Evolutionary conservation across 768 basidiomycete genomes (phyloP).

Genomic region (Solioccasus polychromus): DNA sequence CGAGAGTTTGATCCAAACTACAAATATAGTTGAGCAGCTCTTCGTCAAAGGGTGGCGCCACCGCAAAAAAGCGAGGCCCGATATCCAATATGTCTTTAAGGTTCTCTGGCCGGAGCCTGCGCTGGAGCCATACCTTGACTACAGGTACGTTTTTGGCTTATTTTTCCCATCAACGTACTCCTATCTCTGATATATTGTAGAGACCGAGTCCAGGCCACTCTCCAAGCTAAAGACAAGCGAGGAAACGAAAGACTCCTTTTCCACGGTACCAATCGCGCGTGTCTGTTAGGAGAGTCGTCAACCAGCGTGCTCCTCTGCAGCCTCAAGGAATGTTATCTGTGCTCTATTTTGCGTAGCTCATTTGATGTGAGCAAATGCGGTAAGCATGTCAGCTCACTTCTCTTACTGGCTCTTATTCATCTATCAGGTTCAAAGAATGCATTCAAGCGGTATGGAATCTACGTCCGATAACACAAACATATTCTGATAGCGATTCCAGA

Average conservation of each 20-base stretch:
- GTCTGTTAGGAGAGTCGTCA: constrained; percentile 53
- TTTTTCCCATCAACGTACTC: constrained; percentile 15
- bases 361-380: constrained; percentile 62
- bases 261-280: constrained; percentile 64
- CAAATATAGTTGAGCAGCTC: constrained; percentile 42
- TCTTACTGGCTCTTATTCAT: constrained; percentile 8
- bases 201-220: constrained; percentile 23
- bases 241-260: constrained; percentile 61
- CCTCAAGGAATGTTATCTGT: constrained; percentile 51
- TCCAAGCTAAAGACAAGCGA: constrained; percentile 26
- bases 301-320: constrained; percentile 47
- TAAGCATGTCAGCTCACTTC: constrained; percentile 23
- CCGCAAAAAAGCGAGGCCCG: constrained; percentile 47
- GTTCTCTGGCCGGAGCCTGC: constrained; percentile 44
- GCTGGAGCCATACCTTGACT: constrained; percentile 43
- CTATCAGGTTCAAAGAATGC: constrained; percentile 50
- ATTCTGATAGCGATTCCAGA: constrained; percentile 29
- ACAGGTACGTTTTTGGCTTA: constrained; percentile 38
- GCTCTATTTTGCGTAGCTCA: constrained; percentile 54
- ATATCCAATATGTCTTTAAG: constrained; percentile 49
- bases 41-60: constrained; percentile 58
- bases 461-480: no score
- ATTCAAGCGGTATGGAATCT: constrained; percentile 41
- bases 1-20: not conserved
- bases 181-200: constrained; percentile 14